A percentile compares a stretch with the other conserved stretches of the same genome.
These are phyloP conservation scores for Mycena galericulata DNA, from an alignment of 768 basidiomycete species.

Conservation along the genomic window DNA sequence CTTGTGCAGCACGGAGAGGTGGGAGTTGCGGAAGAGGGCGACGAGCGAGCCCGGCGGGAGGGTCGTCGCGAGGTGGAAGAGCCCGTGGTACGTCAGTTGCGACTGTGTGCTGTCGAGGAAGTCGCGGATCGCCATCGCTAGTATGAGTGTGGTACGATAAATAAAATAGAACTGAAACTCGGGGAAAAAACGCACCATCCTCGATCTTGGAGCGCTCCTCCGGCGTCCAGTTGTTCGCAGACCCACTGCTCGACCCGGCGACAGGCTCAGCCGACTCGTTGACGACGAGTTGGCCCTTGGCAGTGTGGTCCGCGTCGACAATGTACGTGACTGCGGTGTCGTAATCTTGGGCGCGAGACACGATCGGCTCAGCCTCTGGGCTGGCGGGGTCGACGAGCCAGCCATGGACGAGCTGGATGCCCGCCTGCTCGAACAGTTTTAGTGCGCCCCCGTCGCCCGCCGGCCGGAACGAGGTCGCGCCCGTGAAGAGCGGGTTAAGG, in stretches of 20 bases:
- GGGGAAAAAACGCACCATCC: conserved; percentile 70
- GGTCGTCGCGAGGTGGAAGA: conserved; percentile 81
- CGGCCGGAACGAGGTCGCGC: conserved; percentile 75
- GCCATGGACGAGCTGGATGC: conserved; percentile 87
- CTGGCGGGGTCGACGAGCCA: conserved; percentile 86
- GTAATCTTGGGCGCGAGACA: conserved; percentile 67
- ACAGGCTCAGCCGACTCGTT: conserved; percentile 45
- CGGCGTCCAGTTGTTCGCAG: conserved; percentile 52
- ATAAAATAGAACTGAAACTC: conserved; percentile 1
- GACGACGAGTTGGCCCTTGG: conserved; percentile 69
- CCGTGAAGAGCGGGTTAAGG: conserved; percentile 87
- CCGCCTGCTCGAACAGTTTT: conserved; percentile 85
- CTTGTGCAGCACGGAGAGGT: conserved; percentile 89
- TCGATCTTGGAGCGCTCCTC: conserved; percentile 74
- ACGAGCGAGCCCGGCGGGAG: conserved; percentile 68
- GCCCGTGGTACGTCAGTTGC: conserved; percentile 89
- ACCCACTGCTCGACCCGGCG: conserved; percentile 39
- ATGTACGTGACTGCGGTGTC: conserved; percentile 80
- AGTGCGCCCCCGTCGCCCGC: conserved; percentile 79
- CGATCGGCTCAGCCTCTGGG: conserved; percentile 66
- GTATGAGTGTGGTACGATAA: conserved; percentile 1
- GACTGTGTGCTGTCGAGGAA: conserved; percentile 81
- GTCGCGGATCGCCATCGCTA: conserved; percentile 74
- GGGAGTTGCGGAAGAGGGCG: conserved; percentile 93
- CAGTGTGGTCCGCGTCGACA: conserved; percentile 83